Conservation (phyloP, 2,329 filamentous ascomycete species). For the Aspergillus arachidicola region DNA sequence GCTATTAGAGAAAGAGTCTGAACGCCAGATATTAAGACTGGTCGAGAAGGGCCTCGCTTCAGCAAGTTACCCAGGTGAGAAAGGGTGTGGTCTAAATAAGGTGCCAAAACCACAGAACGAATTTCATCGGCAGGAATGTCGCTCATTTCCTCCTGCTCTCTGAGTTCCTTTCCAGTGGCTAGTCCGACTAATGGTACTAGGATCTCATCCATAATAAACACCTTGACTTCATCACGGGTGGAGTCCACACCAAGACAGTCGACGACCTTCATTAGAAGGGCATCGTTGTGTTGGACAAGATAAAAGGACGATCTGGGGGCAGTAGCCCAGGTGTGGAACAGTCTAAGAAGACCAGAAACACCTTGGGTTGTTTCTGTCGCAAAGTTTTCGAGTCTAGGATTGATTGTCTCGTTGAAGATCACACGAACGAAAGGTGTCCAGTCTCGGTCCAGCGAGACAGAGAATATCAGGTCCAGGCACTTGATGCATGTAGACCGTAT, state of each 20-base stretch:
- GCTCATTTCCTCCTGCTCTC: constrained; percentile 50
- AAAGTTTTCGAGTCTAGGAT: constrained; percentile 75
- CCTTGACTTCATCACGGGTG: constrained; percentile 82
- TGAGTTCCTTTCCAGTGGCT: constrained; percentile 56
- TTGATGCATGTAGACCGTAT: constrained; percentile 69
- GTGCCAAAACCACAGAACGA: constrained; percentile 42
- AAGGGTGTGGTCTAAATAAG: constrained; percentile 69
- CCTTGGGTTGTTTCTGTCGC: constrained; percentile 86
- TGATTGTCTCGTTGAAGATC: constrained; percentile 75
- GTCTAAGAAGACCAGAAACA: constrained; percentile 76
- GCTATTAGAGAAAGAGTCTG: constrained; percentile 77
- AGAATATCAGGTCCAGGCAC: constrained; percentile 77
- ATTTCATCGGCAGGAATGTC: constrained; percentile 44
- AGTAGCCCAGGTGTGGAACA: constrained; percentile 80
- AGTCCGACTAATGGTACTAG: constrained; percentile 69
- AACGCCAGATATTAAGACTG: constrained; percentile 77
- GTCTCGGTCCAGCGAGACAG: constrained; percentile 68
- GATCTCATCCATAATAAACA: constrained; percentile 74
- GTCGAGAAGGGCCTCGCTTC: constrained; percentile 65
- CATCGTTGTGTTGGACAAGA: constrained; percentile 62
- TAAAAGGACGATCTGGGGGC: constrained; percentile 68
- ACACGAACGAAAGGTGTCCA: constrained; percentile 72
- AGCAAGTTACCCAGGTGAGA: constrained; percentile 53
- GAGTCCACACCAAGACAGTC: constrained; percentile 72
- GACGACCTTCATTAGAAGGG: constrained; percentile 69